Percentiles rank a stretch among this genome's conserved stretches.
Evolutionary conservation across 2,329 filamentous ascomycete genomes (phyloP).

Genomic region (Claviceps sp.): DNA sequence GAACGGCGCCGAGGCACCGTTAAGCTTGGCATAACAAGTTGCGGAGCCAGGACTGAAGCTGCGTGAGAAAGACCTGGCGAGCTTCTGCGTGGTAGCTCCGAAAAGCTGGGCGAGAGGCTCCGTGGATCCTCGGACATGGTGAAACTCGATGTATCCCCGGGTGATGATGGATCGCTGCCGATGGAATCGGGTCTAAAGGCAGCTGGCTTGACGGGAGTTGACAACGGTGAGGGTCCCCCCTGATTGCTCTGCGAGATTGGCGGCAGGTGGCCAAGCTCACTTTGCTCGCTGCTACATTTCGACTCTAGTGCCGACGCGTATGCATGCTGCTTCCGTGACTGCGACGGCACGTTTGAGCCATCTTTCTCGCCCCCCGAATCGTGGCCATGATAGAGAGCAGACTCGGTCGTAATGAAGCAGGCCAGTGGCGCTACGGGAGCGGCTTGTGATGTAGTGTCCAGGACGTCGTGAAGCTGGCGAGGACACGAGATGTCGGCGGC

Average conservation of each 20-base stretch:
- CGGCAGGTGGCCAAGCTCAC: conserved; percentile 1
- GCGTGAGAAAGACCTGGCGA: conserved; percentile 10
- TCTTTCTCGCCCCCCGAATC: conserved; percentile 5
- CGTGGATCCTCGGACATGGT: conserved; percentile 23
- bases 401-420: conserved; percentile 24
- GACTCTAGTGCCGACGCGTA: neutral
- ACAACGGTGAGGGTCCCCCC: conserved; percentile 12
- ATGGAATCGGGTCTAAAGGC: conserved; percentile 17
- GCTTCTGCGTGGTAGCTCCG: conserved; percentile 10
- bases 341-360: conserved; percentile 4
- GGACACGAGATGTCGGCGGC: neutral
- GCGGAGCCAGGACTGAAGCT: conserved; percentile 33
- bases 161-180: conserved; percentile 38
- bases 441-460: conserved; percentile 1
- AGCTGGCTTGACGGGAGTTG: conserved; percentile 15
- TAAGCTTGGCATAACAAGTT: conserved; percentile 97
- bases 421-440: conserved; percentile 13
- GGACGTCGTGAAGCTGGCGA: neutral
- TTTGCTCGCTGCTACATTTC: neutral
- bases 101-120: conserved; percentile 12
- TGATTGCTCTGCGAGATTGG: conserved; percentile 5
- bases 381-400: conserved; percentile 15
- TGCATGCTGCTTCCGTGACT: conserved; percentile 11
- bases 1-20: conserved; percentile 78
- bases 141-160: conserved; percentile 34